These are phyloP conservation scores for Acanthamoeba lenticulata DNA, from an alignment of 208 protist genomes.

Conservation along the genomic window DNA sequence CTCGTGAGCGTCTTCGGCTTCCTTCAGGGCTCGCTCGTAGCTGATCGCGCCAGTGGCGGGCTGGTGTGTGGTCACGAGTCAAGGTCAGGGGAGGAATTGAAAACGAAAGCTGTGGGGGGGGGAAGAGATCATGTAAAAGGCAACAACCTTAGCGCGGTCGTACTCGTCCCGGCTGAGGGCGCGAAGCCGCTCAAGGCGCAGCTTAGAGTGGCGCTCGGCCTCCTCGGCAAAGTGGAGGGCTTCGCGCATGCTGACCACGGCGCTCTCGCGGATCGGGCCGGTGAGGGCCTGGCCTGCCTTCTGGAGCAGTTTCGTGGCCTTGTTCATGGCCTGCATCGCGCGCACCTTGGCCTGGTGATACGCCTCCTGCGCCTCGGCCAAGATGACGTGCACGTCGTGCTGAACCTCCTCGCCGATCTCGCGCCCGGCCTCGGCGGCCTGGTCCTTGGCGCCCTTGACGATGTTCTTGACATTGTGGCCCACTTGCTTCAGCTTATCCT, in stretches of 20 bases:
- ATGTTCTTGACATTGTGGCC: neutral
- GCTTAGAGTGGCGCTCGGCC: constrained; percentile 4
- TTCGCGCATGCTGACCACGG: constrained; percentile 26
- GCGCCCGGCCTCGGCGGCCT: neutral
- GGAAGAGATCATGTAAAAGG: no score
- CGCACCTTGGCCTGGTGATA: neutral
- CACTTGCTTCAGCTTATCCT: neutral
- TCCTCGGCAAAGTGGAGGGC: neutral
- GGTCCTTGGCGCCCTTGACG: neutral
- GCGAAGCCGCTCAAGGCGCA: neutral
- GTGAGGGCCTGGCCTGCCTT: neutral
- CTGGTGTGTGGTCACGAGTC: neutral
- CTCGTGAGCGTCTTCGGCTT: neutral
- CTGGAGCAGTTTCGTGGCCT: neutral
- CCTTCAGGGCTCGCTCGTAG: neutral
- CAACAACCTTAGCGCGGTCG: constrained; percentile 16
- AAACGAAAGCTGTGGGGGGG: no score
- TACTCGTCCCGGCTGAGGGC: constrained; percentile 18
- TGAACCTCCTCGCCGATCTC: neutral
- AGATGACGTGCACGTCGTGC: neutral
- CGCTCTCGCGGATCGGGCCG: neutral
- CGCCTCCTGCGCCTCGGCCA: neutral
- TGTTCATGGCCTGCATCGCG: constrained; percentile 24
- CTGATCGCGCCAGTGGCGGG: neutral
- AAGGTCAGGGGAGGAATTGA: neutral